A percentile compares a stretch with the other conserved stretches of the same genome.
These are phyloP conservation scores for Erodium moschatum DNA, from an alignment of 441 rosid species.

Conservation along the genomic window DNA sequence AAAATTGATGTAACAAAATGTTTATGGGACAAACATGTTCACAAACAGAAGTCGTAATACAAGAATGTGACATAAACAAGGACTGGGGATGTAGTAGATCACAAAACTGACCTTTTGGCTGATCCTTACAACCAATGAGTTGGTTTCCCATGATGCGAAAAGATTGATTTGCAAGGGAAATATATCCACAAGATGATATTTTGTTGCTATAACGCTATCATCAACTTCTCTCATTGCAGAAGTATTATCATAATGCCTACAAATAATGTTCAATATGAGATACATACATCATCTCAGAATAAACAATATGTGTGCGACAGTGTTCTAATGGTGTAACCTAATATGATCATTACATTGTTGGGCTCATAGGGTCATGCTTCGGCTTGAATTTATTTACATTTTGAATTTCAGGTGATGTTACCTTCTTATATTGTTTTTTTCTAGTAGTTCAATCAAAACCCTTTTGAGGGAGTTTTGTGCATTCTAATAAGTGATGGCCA, in stretches of 20 bases:
- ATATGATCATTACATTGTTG: not conserved
- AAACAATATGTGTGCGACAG: slow-evolving; percentile 2
- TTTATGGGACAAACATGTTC: not conserved
- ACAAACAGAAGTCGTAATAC: not conserved
- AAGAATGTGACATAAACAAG: slow-evolving; percentile 1
- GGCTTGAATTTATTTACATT: not conserved
- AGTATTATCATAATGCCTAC: slow-evolving; percentile 72
- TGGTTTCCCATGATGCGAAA: slow-evolving; percentile 51
- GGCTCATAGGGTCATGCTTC: not conserved
- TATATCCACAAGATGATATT: slow-evolving; percentile 84
- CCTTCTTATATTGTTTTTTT: not conserved
- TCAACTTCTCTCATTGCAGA: slow-evolving; percentile 42
- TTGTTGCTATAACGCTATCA: slow-evolving; percentile 56
- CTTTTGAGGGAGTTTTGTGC: not conserved
- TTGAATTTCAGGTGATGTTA: not conserved
- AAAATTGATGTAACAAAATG: not conserved
- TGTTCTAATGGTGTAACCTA: not conserved
- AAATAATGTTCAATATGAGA: slow-evolving; percentile 16
- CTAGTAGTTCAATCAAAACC: not conserved
- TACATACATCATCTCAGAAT: slow-evolving; percentile 8
- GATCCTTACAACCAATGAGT: slow-evolving; percentile 64
- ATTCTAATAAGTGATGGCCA: not conserved
- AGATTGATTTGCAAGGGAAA: slow-evolving; percentile 84
- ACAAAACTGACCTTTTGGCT: slow-evolving; percentile 62
- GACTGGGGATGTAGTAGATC: slow-evolving; percentile 11